Conservation (phyloP, 768 basidiomycete genomes). For the Tubosaeta brunneosetosa region DNA sequence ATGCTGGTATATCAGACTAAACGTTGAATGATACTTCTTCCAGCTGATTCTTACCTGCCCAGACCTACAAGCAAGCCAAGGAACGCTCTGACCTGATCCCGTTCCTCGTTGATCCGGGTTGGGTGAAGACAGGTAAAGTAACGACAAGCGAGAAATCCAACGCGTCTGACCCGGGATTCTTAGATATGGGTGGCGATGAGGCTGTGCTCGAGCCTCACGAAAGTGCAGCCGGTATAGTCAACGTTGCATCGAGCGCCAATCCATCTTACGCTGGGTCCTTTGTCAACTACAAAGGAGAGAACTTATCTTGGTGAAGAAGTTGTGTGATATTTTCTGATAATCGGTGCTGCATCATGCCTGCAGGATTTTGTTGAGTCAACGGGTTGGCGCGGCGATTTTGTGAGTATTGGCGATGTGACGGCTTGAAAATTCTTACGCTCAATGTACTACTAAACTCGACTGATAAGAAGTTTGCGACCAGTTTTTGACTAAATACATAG, state of each 20-base stretch:
- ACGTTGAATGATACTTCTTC: not conserved
- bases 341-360: not conserved
- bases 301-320: constrained; percentile 28
- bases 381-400: not conserved
- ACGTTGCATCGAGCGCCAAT: constrained; percentile 22
- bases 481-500: not conserved
- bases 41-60: not conserved
- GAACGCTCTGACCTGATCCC: constrained; percentile 31
- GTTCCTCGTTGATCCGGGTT: constrained; percentile 34
- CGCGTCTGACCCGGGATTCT: not conserved
- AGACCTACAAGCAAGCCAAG: constrained; percentile 37
- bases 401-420: not conserved
- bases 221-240: constrained; percentile 28
- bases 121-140: constrained; percentile 36
- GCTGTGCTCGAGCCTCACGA: constrained; percentile 29
- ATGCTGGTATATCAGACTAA: constrained; percentile 32
- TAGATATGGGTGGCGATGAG: constrained; percentile 34
- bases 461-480: not conserved
- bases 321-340: not conserved
- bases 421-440: not conserved
- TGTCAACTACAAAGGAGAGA: constrained; percentile 28
- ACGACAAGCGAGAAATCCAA: not conserved
- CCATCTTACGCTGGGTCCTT: constrained; percentile 30
- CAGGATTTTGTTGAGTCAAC: not conserved
- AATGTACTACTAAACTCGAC: not conserved